Evolutionary conservation across 1,284 basidiomycete species (phyloP), one percentile per base, ranked within the genome.

Genomic region (Ceratobasidium sp.): DNA sequence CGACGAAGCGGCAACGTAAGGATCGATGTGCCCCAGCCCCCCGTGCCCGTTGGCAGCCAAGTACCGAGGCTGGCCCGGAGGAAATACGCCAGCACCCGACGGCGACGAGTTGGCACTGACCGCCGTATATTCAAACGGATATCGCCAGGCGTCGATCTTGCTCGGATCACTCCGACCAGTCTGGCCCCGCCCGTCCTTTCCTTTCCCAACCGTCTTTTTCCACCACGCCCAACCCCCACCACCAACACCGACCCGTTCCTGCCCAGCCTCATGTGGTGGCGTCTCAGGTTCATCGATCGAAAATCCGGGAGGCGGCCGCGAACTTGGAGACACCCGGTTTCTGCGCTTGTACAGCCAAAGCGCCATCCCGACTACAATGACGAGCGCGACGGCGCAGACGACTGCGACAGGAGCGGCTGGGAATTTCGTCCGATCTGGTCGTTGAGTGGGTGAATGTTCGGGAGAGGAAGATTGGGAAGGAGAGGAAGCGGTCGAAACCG

Each of bases 141-240:
- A 71, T 13, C 22, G 49, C 65, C 65, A 69, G 4, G 68, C 54
- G 34, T 71, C 68, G 22, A 71, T 59, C 68, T 71, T 71, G 53
- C 54, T 41, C 37, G 68, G 68, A 31, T 71, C 54, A 9, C 39
- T 71, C 46, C 43, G 11, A 8, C 19, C 29, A 24, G 14, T 19
- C 48, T 49, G 41, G n/a, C 46, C 61, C 43, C 13, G 9, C 41
- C 59, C 58, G 16, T 8, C 9, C 56, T 19, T 41, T 14, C 29
- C 19, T 29, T 39, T 31, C 0, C 54, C 39, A 41, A 49, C 31
- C 22, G 29, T n/a, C 48, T 54, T 56, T 27, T 48, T 58, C 54
- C 54, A 56, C 34, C 34, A 69, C 39, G 16, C 24, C 68, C 68
- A 71, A 6, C 22, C 48, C n/a, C 11, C 68, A 9, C 29, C 37